Base-by-base conservation (phyloP, 257 asterid genomes). In the Handroanthus guayacan region DNA sequence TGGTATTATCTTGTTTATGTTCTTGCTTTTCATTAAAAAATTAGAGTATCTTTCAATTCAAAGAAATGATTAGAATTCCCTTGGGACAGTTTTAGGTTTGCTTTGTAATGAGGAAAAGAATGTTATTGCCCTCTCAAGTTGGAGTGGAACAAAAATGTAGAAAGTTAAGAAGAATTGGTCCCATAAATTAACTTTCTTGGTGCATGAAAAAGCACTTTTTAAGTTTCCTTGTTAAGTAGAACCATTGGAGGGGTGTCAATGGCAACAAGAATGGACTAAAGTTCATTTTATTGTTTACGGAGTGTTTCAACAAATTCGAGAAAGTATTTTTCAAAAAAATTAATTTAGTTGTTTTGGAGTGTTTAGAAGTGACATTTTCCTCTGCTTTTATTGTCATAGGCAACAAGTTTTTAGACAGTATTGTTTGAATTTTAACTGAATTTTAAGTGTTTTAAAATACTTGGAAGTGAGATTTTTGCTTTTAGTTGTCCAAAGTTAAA, bases 21-120 rank as follows among this genome's bases (percentile, higher is more conserved):
- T 44, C 68, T 75, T 66, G 56, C 72, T 73, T 78, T 51, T 7
- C 31, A 57, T 44, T 12, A 76, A 51, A 77, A 50, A 57, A 62
- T 3, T 48, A 31, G 31, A 51, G 80, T n/a, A 47, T 76, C 87
- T n/a, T 82, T 81, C 51, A 78, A 43, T 52, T 47, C 67, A 72
- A 83, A 78, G 90, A 74, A 84, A 85, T 60, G 71, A 75, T 56
- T 76, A 70, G 62, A 71, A 71, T 85, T 83, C n/a, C 72, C 75
- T 82, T 82, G 65, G 65, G 18, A n/a, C 67, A 70, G 37, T 8
- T 48, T 52, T 54, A 36, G 62, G 69, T 51, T 82, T 83, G 84
- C 85, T 83, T 84, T 74, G 14, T 76, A 34, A 18, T 69, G 80
- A 64, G 87, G 96, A 62, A 80, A 93, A 78, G 93, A 82, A 90